Base-by-base conservation (phyloP, 768 basidiomycete species). In the Xerocomellus amylosporus region DNA sequence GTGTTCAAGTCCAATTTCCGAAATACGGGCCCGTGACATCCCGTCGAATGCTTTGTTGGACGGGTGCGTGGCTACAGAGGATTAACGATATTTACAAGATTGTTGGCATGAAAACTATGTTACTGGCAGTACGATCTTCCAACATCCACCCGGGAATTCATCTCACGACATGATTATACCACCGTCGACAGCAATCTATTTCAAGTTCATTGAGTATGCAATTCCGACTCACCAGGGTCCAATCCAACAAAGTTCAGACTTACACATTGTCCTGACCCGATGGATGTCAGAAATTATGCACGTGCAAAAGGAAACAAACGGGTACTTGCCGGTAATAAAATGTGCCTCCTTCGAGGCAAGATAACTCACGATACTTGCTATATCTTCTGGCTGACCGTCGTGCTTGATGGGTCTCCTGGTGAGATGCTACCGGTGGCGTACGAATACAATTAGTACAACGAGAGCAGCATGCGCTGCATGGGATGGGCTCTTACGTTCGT, bases 341-440 rank as follows among this genome's bases (percentile, higher is more conserved):
- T 68, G 64, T 6, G 74, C 65, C n/a, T 68, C 71, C 20, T 72
- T 66, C 9, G 73, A 74, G 6, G 66, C 73, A 15, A 76, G 61
- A 48, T 66, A 75, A 9, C 74, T 74, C 0, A 75, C 72, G 6
- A 70, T n/a, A 9, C 61, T 60, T 24, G 75, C 73, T 10, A 75
- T 51, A 36, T 73, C 73, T 34, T 73, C 68, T 4, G 72, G 68
- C 39, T 70, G 57, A 26, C 66, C 71, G 0, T 46, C 36, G 5
- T 51, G 39, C 46, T 59, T 50, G 24, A 64, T 49, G 19, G 61
- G 45, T 31, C 20, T 43, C 17, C 26, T 44, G n/a, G 19, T 5
- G 1, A 44, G 1, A 4, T 20, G 13, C 60, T 61, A 34, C 20
- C 10, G 13, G 28, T n/a, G 20, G 10, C 12, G 31, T 37, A 34